Conservation (phyloP, 805 yeast genomes). For the Sugiyamaella chiloensis region DNA sequence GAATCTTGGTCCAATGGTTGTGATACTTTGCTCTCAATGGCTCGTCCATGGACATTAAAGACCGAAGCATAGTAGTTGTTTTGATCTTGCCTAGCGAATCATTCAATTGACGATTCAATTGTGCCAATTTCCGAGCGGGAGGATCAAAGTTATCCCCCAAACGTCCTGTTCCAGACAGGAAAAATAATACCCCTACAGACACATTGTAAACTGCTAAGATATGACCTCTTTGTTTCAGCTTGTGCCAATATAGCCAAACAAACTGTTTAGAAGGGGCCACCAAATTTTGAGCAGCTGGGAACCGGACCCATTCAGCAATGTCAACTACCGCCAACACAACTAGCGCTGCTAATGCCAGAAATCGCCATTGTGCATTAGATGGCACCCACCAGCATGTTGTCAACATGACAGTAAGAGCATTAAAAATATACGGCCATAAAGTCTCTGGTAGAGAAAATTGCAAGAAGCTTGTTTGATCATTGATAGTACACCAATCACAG, state of each 20-base stretch:
- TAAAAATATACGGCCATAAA: conserved; percentile 19
- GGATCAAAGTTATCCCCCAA: conserved; percentile 14
- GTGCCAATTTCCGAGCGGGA: conserved; percentile 10
- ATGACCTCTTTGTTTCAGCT: conserved; percentile 15
- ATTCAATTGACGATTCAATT: conserved; percentile 9
- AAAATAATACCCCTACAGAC: conserved; percentile 12
- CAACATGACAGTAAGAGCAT: conserved; percentile 16
- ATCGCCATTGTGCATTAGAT: conserved; percentile 14
- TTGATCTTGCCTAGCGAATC: conserved; percentile 12
- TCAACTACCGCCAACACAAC: conserved; percentile 10
- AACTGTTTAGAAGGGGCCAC: conserved; percentile 11
- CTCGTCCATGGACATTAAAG: conserved; percentile 15
- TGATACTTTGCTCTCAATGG: conserved; percentile 9
- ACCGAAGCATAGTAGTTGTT: conserved; percentile 11
- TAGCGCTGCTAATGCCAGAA: conserved; percentile 4
- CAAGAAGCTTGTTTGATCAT: conserved; percentile 15
- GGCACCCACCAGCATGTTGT: conserved; percentile 14
- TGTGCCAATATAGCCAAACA: conserved; percentile 22
- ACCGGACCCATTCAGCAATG: conserved; percentile 12
- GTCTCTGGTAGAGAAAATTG: conserved; percentile 20
- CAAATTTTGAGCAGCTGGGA: conserved; percentile 9
- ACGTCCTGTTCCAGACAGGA: conserved; percentile 20
- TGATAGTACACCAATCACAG: conserved; percentile 25
- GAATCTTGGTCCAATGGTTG: conserved; percentile 6
- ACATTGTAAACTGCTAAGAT: conserved; percentile 14